Conservation (phyloP, 495 filamentous ascomycete genomes). For the Parathielavia appendiculata region DNA sequence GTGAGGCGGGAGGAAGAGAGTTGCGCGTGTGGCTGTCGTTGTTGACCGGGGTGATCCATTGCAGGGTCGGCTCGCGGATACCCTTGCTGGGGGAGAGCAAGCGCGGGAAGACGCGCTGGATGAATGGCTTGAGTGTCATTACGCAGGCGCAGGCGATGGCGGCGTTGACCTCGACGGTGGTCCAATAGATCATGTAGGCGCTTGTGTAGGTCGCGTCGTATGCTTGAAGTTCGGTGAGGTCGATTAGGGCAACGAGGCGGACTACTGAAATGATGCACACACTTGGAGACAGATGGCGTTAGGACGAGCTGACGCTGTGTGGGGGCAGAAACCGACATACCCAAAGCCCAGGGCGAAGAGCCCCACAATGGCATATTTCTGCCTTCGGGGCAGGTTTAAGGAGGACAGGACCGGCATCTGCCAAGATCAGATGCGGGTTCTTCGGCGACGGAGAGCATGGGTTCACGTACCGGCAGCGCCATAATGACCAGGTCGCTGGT, state of each 20-base stretch:
- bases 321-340: slow-evolving; percentile 10
- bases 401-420: slow-evolving; percentile 27
- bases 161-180: slow-evolving; percentile 28
- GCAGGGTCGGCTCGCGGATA: slow-evolving; percentile 21
- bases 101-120: slow-evolving; percentile 25
- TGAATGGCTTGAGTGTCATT: slow-evolving; percentile 32
- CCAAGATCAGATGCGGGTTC: background rate
- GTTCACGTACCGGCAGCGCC: slow-evolving; percentile 24
- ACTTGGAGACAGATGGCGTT: slow-evolving; percentile 12
- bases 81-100: slow-evolving; percentile 17
- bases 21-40: background rate
- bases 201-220: slow-evolving; percentile 26
- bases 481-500: slow-evolving; percentile 28
- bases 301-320: too few species aligned
- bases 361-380: slow-evolving; percentile 28
- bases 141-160: slow-evolving; percentile 29
- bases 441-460: background rate
- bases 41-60: slow-evolving; percentile 26
- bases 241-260: slow-evolving; percentile 25
- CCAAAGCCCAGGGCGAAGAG: slow-evolving; percentile 32
- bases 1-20: background rate
- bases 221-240: slow-evolving; percentile 2
- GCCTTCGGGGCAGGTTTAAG: slow-evolving; percentile 25
- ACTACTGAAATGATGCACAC: slow-evolving; percentile 30
- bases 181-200: slow-evolving; percentile 30